These are phyloP conservation scores for Pichia cephalocereana DNA, from an alignment of 805 yeast species.

Conservation along the genomic window DNA sequence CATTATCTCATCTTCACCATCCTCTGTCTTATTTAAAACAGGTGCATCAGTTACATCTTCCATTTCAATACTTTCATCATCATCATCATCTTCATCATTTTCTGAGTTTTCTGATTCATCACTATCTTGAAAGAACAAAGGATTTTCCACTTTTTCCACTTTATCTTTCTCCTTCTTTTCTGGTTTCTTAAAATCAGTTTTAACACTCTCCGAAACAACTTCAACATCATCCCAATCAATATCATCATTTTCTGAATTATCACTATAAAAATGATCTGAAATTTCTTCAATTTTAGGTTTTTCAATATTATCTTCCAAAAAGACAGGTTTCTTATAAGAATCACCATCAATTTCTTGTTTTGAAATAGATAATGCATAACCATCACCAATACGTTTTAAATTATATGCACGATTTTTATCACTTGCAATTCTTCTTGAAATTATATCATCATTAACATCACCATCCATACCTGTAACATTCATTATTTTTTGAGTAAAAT, in stretches of 20 bases:
- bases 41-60: constrained; percentile 44
- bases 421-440: constrained; percentile 64
- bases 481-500: constrained; percentile 80
- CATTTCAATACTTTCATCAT: constrained; percentile 45
- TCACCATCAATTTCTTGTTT: constrained; percentile 30
- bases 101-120: neutral
- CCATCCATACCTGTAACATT: constrained; percentile 72
- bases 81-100: constrained; percentile 22
- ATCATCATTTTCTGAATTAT: constrained; percentile 5
- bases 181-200: neutral
- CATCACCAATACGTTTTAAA: constrained; percentile 66
- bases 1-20: constrained; percentile 16
- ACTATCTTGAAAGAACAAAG: constrained; percentile 4
- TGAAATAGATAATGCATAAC: constrained; percentile 68
- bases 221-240: constrained; percentile 24
- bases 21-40: constrained; percentile 13
- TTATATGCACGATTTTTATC: constrained; percentile 72
- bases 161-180: neutral
- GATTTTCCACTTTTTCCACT: neutral
- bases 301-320: constrained; percentile 4
- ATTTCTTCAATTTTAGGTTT: neutral
- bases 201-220: constrained; percentile 1
- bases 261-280: neutral
- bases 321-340: constrained; percentile 20
- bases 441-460: constrained; percentile 28